Evolutionary conservation across 306 rosid species (phyloP).

Genomic region (Gleditsia sinensis): DNA sequence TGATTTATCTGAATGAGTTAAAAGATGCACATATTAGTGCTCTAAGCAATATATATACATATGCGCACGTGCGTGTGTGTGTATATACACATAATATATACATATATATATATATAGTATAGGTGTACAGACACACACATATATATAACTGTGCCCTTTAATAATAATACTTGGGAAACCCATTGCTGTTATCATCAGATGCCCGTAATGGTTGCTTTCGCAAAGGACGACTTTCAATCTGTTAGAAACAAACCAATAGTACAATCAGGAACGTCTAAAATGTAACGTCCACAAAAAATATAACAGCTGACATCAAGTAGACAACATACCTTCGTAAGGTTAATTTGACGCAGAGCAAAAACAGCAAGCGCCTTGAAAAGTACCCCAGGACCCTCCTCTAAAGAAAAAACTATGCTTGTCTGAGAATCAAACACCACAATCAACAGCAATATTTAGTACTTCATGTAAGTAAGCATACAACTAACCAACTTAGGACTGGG

Average conservation of each 20-base stretch:
- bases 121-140: too few relatives aligned
- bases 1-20: slow-evolving; percentile 18
- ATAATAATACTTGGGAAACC: slow-evolving; percentile 58
- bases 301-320: slow-evolving; percentile 8
- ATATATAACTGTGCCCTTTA: slow-evolving; percentile 30
- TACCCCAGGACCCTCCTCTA: slow-evolving; percentile 96
- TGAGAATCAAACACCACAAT: slow-evolving; percentile 41
- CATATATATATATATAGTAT: too few relatives aligned
- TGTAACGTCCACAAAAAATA: slow-evolving; percentile 6
- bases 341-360: slow-evolving; percentile 90
- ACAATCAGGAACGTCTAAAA: slow-evolving; percentile 31
- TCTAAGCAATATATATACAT: too few relatives aligned
- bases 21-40: slow-evolving; percentile 9
- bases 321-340: slow-evolving; percentile 73
- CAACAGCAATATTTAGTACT: slow-evolving; percentile 20
- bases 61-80: too few relatives aligned
- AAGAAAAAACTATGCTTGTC: slow-evolving; percentile 96
- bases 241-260: slow-evolving; percentile 38
- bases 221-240: slow-evolving; percentile 99
- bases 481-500: slow-evolving; percentile 6
- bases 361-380: slow-evolving; percentile 99
- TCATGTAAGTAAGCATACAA: slow-evolving; percentile 16
- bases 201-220: slow-evolving; percentile 71
- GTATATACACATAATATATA: too few relatives aligned
- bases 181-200: slow-evolving; percentile 63